Conservation (phyloP, 2,329 filamentous ascomycete species). For the Colletotrichum sp. region DNA sequence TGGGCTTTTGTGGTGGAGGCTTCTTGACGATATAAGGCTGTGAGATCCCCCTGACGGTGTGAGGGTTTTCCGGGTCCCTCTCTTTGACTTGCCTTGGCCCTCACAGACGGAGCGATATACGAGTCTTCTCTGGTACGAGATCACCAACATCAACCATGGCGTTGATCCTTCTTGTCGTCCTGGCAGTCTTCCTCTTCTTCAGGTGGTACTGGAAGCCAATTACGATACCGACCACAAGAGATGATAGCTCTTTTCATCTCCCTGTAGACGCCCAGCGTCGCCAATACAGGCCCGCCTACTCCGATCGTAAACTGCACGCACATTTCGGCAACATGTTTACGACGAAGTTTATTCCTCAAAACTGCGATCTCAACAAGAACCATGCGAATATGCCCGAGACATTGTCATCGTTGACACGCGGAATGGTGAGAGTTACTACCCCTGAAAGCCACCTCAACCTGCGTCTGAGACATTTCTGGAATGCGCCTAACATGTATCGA, state of each 20-base stretch:
- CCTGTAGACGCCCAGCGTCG: background rate
- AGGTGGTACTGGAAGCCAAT: background rate
- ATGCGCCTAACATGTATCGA: background rate
- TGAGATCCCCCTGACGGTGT: background rate
- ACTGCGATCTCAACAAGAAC: slow-evolving; percentile 9
- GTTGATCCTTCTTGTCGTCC: background rate
- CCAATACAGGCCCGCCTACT: background rate
- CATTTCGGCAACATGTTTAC: slow-evolving; percentile 17
- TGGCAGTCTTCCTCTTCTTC: background rate
- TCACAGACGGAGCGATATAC: background rate
- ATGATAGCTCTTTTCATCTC: slow-evolving; percentile 22
- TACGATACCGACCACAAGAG: slow-evolving; percentile 20
- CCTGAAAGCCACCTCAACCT: background rate
- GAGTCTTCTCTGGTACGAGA: background rate
- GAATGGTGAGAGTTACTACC: slow-evolving; percentile 15
- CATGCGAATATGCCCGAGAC: slow-evolving; percentile 19
- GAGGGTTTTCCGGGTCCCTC: background rate
- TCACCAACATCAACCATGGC: background rate
- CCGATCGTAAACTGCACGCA: slow-evolving; percentile 3
- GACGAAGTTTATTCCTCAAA: slow-evolving; percentile 5
- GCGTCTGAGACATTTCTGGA: background rate
- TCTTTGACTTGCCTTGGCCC: background rate
- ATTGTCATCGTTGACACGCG: slow-evolving; percentile 15
- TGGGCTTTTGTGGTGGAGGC: background rate
- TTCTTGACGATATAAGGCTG: background rate